These are phyloP conservation scores for Wallacemonas sp. DNA, from an alignment of 208 protist species.

Conservation along the genomic window DNA sequence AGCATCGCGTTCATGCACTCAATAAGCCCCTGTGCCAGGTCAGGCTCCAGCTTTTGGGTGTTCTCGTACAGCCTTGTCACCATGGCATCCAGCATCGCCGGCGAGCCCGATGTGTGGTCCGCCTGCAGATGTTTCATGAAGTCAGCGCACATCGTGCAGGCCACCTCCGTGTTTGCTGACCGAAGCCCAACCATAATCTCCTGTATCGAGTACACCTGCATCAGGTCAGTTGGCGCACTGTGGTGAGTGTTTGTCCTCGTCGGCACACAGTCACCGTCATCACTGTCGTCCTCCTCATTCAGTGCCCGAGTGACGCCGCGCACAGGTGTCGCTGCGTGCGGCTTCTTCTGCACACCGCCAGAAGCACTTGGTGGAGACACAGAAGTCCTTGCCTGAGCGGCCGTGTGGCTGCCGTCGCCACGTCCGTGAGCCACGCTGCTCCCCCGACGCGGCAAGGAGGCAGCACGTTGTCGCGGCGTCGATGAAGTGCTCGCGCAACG, in stretches of 20 bases:
- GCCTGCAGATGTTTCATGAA: conserved; percentile 57
- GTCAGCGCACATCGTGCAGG: conserved; percentile 60
- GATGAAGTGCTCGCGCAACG: background rate
- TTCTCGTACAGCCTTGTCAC: conserved; percentile 79
- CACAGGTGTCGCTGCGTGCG: too few relatives aligned
- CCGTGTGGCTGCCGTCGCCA: background rate
- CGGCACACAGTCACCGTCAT: background rate
- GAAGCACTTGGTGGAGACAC: conserved; percentile 4
- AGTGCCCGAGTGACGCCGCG: background rate
- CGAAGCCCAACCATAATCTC: conserved; percentile 76
- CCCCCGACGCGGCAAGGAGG: background rate
- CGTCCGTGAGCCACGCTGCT: background rate
- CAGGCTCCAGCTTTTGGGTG: conserved; percentile 48
- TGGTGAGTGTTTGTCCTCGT: background rate
- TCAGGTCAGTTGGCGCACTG: background rate
- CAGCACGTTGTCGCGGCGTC: background rate
- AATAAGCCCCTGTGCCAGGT: conserved; percentile 58
- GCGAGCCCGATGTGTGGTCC: conserved; percentile 68
- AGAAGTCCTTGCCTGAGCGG: background rate
- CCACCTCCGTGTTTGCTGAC: conserved; percentile 51
- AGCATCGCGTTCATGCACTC: conserved; percentile 70
- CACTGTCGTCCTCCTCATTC: background rate
- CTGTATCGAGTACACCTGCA: conserved; percentile 58
- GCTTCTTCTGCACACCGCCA: too few relatives aligned
- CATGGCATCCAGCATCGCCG: conserved; percentile 80